These are phyloP conservation scores for Apiospora saccharicola DNA, from an alignment of 2,329 filamentous ascomycete species.

Conservation along the genomic window DNA sequence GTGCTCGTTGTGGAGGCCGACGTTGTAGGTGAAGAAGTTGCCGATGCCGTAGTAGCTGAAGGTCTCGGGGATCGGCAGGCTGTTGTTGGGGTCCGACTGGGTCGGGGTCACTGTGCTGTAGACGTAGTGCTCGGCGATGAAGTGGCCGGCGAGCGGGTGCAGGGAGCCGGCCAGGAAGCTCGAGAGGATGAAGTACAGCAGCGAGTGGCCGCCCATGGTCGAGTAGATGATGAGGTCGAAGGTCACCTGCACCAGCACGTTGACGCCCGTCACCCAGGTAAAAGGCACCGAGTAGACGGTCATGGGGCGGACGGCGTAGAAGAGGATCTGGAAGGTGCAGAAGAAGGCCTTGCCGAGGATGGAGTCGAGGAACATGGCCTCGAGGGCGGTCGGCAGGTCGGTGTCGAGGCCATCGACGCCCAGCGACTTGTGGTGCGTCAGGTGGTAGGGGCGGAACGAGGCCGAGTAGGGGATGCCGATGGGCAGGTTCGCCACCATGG, in stretches of 20 bases:
- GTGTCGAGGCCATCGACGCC: slow-evolving; percentile 96
- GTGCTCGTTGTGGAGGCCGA: slow-evolving; percentile 97
- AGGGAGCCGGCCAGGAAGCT: slow-evolving; percentile 94
- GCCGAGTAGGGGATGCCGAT: slow-evolving; percentile 97
- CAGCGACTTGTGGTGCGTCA: slow-evolving; percentile 98
- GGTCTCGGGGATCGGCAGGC: slow-evolving; percentile 83
- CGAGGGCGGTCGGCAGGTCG: slow-evolving; percentile 89
- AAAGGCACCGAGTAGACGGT: slow-evolving; percentile 89
- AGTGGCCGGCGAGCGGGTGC: slow-evolving; percentile 94
- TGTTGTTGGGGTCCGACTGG: slow-evolving; percentile 64
- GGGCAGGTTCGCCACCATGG: slow-evolving; percentile 92
- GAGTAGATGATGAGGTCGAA: slow-evolving; percentile 78
- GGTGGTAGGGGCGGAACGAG: slow-evolving; percentile 95
- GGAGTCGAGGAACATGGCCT: slow-evolving; percentile 93
- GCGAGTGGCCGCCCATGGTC: slow-evolving; percentile 65
- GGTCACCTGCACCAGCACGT: slow-evolving; percentile 76
- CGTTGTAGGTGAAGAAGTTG: slow-evolving; percentile 95
- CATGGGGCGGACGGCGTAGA: slow-evolving; percentile 97
- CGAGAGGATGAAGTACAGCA: slow-evolving; percentile 86
- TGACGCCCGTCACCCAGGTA: slow-evolving; percentile 83
- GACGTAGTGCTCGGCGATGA: slow-evolving; percentile 97
- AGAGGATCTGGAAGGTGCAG: slow-evolving; percentile 98
- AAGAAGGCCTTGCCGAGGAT: slow-evolving; percentile 98
- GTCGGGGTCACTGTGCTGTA: slow-evolving; percentile 69
- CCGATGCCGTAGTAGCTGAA: slow-evolving; percentile 96